These are phyloP conservation scores for Colletotrichum cordylinicola DNA, from an alignment of 2,329 filamentous ascomycete species.

Conservation along the genomic window DNA sequence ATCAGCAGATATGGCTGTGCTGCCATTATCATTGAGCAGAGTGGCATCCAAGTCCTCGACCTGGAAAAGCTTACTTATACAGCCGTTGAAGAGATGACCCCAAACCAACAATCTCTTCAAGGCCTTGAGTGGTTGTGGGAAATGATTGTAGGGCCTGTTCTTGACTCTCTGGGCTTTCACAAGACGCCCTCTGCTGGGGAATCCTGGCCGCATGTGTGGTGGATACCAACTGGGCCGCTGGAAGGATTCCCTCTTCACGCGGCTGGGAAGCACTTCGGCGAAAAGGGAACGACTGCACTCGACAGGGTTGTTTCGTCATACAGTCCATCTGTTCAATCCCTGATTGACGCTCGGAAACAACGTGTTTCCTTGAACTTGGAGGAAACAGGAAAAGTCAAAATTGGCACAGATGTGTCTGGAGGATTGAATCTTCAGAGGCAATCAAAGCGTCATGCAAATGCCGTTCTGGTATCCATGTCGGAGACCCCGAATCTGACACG, in stretches of 20 bases:
- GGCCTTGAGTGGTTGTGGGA: no score
- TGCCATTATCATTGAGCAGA: conserved; percentile 31
- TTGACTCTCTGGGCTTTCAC: not conserved
- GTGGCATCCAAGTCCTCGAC: conserved; percentile 21
- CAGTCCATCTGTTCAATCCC: conserved; percentile 35
- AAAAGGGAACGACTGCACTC: conserved; percentile 29
- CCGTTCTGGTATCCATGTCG: conserved; percentile 34
- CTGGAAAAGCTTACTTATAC: conserved; percentile 20
- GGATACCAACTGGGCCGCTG: conserved; percentile 36
- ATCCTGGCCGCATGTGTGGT: conserved; percentile 33
- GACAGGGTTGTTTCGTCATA: conserved; percentile 45
- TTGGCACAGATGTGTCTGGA: no score
- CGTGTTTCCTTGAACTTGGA: no score
- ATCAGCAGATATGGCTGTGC: conserved; percentile 32
- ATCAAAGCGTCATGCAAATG: not conserved
- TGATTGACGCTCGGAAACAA: conserved; percentile 29
- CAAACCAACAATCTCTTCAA: no score
- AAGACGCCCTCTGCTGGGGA: conserved; percentile 35
- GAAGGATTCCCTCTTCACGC: conserved; percentile 37
- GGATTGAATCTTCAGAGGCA: not conserved
- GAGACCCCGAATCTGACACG: conserved; percentile 18
- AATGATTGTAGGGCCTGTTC: no score
- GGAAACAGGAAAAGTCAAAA: no score
- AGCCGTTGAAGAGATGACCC: no score
- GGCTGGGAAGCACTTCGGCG: conserved; percentile 32